These are phyloP conservation scores for Fusarium coicis DNA, from an alignment of 2,329 filamentous ascomycete genomes.

Conservation along the genomic window DNA sequence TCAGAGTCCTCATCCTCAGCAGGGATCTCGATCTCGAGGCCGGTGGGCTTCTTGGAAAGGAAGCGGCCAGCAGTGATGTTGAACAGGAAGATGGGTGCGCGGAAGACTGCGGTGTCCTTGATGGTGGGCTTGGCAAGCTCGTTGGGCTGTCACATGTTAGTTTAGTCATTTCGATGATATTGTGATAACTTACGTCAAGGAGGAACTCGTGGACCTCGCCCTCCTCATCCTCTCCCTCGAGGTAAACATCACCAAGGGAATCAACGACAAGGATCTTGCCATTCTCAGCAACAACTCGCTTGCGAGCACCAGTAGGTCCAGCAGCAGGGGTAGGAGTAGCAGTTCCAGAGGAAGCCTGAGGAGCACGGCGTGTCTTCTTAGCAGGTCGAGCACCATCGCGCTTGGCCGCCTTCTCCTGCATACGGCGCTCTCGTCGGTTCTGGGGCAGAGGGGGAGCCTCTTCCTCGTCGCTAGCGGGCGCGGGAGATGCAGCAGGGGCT, in stretches of 20 bases:
- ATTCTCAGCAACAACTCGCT: constrained; percentile 91
- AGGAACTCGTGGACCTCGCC: constrained; percentile 85
- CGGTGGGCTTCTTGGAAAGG: constrained; percentile 53
- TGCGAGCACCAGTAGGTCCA: constrained; percentile 77
- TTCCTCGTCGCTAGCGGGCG: constrained; percentile 59
- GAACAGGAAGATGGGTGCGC: constrained; percentile 80
- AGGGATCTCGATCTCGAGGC: constrained; percentile 52
- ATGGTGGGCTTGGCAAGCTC: constrained; percentile 83
- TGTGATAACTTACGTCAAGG: constrained; percentile 76
- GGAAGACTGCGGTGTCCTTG: constrained; percentile 83
- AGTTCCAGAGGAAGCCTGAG: constrained; percentile 50
- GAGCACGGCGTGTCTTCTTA: constrained; percentile 58
- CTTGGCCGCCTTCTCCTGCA: constrained; percentile 86
- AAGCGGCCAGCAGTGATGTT: constrained; percentile 64
- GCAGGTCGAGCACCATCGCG: constrained; percentile 70
- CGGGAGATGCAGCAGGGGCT: constrained; percentile 56
- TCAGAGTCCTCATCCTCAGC: constrained; percentile 60
- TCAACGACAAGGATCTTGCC: constrained; percentile 96
- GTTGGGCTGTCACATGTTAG: constrained; percentile 67
- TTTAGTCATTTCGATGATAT: not conserved
- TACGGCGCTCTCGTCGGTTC: constrained; percentile 87
- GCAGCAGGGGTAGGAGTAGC: constrained; percentile 62
- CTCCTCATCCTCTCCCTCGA: constrained; percentile 92
- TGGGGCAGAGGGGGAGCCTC: constrained; percentile 64
- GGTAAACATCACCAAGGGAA: constrained; percentile 88